Conservation (phyloP, 768 basidiomycete species). For the Serendipita vermifera region DNA sequence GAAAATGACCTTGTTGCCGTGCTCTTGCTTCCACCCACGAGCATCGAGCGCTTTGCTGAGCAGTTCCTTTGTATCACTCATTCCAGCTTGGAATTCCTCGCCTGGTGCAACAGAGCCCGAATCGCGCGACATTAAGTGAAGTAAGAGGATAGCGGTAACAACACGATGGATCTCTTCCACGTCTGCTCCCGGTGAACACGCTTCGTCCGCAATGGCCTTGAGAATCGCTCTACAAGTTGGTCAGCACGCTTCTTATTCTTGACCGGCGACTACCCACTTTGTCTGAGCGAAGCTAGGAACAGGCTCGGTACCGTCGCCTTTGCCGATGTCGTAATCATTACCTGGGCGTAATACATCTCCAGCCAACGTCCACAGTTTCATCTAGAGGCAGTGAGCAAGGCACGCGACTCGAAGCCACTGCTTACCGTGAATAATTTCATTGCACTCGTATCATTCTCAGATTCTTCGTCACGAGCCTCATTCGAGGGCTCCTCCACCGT, state of each 20-base stretch:
- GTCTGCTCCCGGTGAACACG: neutral
- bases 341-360: neutral
- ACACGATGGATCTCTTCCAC: neutral
- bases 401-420: too few species aligned
- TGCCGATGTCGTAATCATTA: neutral
- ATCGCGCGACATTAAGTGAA: too few species aligned
- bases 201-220: neutral
- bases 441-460: too few species aligned
- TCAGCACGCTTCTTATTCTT: too few species aligned
- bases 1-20: constrained; percentile 4
- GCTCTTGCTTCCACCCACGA: neutral
- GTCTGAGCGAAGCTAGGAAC: neutral
- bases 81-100: neutral
- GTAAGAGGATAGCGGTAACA: neutral
- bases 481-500: too few species aligned
- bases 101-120: too few species aligned
- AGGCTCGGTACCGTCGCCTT: neutral
- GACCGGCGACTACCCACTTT: neutral
- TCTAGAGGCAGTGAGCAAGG: too few species aligned
- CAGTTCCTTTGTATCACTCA: neutral
- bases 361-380: neutral
- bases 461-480: too few species aligned
- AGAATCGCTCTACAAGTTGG: neutral
- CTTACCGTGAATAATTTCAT: too few species aligned
- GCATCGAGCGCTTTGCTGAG: neutral